Evolutionary conservation across 345 rosid species (phyloP).

Genomic region (Eucalyptus pauciflora): DNA sequence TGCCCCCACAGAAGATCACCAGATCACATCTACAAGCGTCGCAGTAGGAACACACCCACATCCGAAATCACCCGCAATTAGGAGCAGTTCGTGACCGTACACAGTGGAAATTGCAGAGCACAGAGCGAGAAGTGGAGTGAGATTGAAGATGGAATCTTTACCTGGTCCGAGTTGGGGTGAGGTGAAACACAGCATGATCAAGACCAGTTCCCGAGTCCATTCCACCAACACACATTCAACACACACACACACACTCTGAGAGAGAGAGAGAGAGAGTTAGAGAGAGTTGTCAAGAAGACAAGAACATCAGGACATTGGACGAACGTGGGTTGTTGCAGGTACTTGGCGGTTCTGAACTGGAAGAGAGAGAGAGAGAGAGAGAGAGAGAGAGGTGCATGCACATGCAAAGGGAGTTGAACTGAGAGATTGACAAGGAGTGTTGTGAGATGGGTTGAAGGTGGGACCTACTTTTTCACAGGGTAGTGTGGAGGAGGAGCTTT

Average conservation of each 20-base stretch:
- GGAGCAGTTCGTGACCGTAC: neutral
- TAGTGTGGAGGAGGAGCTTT: neutral
- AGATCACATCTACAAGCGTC: slow-evolving; percentile 57
- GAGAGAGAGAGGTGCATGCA: neutral
- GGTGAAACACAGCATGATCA: slow-evolving; percentile 74
- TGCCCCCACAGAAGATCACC: slow-evolving; percentile 48
- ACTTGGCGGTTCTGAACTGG: neutral
- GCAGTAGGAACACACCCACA: neutral
- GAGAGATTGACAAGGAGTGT: neutral
- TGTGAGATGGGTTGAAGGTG: neutral
- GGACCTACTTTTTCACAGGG: neutral
- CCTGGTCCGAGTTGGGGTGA: slow-evolving; percentile 95
- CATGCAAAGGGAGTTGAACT: neutral
- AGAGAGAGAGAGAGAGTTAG: neutral
- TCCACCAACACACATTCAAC: neutral
- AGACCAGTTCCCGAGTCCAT: slow-evolving; percentile 55
- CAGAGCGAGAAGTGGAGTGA: neutral
- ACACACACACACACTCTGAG: neutral
- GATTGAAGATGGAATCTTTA: neutral
- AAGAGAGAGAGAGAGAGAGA: neutral
- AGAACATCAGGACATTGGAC: neutral
- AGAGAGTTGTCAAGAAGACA: neutral
- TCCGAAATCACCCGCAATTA: neutral
- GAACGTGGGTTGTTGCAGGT: neutral
- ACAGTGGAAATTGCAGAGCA: neutral